Conservation (phyloP, 257 asterid genomes). For the Nicotiana otophora region DNA sequence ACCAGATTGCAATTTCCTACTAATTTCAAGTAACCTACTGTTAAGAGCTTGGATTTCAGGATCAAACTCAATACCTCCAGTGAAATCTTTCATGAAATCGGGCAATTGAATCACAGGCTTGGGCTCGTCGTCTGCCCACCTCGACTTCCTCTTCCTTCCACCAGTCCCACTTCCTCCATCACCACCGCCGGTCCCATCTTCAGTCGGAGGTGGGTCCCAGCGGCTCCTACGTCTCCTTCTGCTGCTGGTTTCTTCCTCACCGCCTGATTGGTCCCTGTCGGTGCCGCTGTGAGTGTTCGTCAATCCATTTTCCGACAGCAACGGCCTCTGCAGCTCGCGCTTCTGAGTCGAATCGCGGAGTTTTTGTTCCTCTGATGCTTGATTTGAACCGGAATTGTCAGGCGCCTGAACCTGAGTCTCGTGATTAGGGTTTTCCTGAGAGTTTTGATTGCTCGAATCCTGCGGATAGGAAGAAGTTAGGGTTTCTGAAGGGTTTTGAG, state of each 20-base stretch:
- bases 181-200: constrained; percentile 31
- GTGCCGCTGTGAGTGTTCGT: constrained; percentile 67
- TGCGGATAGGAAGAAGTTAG: constrained; percentile 19
- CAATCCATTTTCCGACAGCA: constrained; percentile 57
- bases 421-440: neutral
- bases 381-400: constrained; percentile 10
- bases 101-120: constrained; percentile 75
- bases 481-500: constrained; percentile 38
- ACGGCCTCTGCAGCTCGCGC: constrained; percentile 38
- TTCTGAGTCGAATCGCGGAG: constrained; percentile 22
- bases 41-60: constrained; percentile 85
- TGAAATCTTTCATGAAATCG: constrained; percentile 72
- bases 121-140: constrained; percentile 96
- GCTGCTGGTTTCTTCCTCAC: constrained; percentile 86
- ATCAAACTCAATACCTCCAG: constrained; percentile 87
- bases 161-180: constrained; percentile 43
- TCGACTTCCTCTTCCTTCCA: constrained; percentile 80
- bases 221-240: constrained; percentile 65
- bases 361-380: constrained; percentile 17
- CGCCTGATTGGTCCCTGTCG: constrained; percentile 77
- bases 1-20: constrained; percentile 87
- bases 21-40: constrained; percentile 75
- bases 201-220: constrained; percentile 87
- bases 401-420: neutral
- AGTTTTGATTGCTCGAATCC: neutral